A percentile compares a stretch with the other conserved stretches of the same genome.
phyloP scores from a whole-genome alignment of 169 alveolate species.

The Plasmodium malariae region DNA sequence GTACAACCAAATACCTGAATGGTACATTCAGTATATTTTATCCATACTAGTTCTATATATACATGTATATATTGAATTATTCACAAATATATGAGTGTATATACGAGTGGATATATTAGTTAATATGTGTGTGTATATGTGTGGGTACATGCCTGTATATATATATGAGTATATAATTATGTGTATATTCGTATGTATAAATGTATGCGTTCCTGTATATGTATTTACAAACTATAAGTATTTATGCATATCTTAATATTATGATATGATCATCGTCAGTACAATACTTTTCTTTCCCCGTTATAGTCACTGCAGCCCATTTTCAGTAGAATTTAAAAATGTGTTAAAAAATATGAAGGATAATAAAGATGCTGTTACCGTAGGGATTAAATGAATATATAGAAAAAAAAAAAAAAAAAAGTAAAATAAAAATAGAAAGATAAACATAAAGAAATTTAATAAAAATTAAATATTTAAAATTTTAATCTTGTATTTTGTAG shows the following conservation, averaged over 20 bases:
- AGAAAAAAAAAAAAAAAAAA: slow-evolving; percentile 23
- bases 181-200: too few relatives aligned
- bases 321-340: slow-evolving; percentile 64
- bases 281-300: background rate
- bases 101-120: background rate
- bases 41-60: background rate
- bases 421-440: background rate
- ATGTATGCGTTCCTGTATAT: too few relatives aligned
- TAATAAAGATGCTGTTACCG: slow-evolving; percentile 37
- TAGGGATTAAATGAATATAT: background rate
- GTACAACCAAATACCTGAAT: slow-evolving; percentile 71
- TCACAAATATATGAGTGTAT: background rate
- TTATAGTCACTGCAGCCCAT: slow-evolving; percentile 38
- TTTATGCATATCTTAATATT: too few relatives aligned
- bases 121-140: background rate
- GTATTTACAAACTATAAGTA: too few relatives aligned
- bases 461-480: background rate
- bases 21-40: slow-evolving; percentile 15
- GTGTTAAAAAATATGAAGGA: slow-evolving; percentile 40
- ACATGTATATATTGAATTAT: background rate
- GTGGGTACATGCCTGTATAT: background rate
- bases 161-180: background rate
- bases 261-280: too few relatives aligned
- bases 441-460: background rate
- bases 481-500: slow-evolving; percentile 19